Evolutionary conservation across 2,329 filamentous ascomycete genomes (phyloP).

Genomic region (Stromatinia cepivora): DNA sequence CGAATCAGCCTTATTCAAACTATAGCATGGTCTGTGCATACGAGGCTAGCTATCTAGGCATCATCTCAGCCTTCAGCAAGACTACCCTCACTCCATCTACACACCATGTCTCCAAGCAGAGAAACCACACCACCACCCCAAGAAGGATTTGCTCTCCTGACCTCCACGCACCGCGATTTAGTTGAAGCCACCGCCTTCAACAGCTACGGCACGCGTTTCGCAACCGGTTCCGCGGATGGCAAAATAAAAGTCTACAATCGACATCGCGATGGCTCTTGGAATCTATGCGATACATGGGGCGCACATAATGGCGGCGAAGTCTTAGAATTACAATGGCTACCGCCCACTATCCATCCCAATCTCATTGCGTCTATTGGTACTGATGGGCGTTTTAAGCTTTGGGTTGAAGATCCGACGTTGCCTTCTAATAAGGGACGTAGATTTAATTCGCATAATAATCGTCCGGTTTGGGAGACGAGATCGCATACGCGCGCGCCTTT

Average conservation of each 20-base stretch:
- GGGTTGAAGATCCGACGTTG: conserved; percentile 86
- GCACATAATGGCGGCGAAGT: conserved; percentile 90
- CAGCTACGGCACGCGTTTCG: conserved; percentile 86
- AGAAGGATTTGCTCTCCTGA: conserved; percentile 52
- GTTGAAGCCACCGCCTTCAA: conserved; percentile 71
- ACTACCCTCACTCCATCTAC: not conserved
- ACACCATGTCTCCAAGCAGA: conserved; percentile 29
- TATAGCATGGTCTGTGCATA: not conserved
- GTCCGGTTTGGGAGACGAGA: conserved; percentile 48
- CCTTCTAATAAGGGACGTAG: conserved; percentile 71
- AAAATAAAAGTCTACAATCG: conserved; percentile 89
- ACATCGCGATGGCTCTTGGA: conserved; percentile 75
- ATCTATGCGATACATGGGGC: conserved; percentile 81
- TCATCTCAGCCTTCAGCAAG: conserved; percentile 6
- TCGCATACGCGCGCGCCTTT: conserved; percentile 49
- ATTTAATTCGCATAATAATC: conserved; percentile 73
- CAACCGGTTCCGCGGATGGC: conserved; percentile 88
- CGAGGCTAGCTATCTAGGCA: conserved; percentile 1
- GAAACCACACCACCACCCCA: conserved; percentile 27
- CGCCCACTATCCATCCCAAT: conserved; percentile 81
- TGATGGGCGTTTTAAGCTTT: conserved; percentile 87
- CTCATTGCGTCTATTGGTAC: conserved; percentile 85
- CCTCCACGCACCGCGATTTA: conserved; percentile 67
- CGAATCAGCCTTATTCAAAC: not conserved
- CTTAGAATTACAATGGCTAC: conserved; percentile 91